Conservation (phyloP, 148 eudicot species). For the Oxyria digyna region DNA sequence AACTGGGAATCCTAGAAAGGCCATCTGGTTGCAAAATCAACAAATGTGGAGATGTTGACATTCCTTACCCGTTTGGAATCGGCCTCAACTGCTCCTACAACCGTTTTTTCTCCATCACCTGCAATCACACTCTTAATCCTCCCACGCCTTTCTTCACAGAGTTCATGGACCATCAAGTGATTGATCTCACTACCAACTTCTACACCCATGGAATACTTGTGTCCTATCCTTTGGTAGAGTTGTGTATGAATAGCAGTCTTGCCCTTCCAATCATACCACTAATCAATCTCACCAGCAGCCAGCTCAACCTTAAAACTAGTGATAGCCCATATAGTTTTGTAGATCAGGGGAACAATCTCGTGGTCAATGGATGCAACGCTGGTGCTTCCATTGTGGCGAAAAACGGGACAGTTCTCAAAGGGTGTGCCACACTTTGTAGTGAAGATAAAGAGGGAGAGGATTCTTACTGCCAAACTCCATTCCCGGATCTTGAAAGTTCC, state of each 20-base stretch:
- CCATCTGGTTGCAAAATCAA: no score
- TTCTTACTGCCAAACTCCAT: neutral
- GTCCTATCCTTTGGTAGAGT: neutral
- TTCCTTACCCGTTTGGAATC: neutral
- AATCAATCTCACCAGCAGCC: neutral
- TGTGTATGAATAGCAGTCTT: neutral
- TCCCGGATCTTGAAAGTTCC: neutral
- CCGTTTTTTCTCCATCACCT: neutral
- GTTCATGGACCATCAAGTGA: neutral
- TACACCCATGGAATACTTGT: neutral
- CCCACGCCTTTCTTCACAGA: neutral
- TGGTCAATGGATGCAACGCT: neutral
- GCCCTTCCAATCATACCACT: neutral
- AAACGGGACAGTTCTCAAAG: neutral
- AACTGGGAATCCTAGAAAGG: no score
- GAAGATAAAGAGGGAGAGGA: neutral
- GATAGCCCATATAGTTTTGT: no score
- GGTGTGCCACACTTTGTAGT: neutral
- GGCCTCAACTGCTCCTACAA: neutral
- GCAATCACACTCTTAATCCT: neutral
- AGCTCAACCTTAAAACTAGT: neutral
- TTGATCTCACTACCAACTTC: neutral
- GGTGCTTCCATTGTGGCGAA: neutral
- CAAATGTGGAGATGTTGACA: neutral
- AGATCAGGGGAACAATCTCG: neutral